Conservation (phyloP, 2,329 filamentous ascomycete genomes). For the Bipolaris oryzae region DNA sequence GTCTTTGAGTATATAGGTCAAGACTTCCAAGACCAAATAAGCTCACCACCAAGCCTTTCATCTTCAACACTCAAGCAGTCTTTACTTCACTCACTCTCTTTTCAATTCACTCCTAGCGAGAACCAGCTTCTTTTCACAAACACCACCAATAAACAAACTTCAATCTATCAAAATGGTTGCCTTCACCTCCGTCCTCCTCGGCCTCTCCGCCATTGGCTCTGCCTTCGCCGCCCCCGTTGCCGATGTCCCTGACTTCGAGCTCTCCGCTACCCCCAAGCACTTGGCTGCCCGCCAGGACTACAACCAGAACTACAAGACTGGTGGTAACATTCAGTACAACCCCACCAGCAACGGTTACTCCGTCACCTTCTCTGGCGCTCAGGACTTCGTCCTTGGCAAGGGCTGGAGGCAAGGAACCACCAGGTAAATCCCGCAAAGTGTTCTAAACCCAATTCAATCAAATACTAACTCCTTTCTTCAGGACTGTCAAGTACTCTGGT, state of each 20-base stretch:
- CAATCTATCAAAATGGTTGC: conserved; percentile 31
- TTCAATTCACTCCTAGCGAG: neutral
- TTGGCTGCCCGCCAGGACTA: conserved; percentile 38
- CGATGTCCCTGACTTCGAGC: conserved; percentile 39
- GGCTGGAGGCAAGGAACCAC: conserved; percentile 41
- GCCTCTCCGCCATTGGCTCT: conserved; percentile 26
- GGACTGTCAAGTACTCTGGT: conserved; percentile 39
- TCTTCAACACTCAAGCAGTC: conserved; percentile 1
- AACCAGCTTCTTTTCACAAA: neutral
- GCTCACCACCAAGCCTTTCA: conserved; percentile 6
- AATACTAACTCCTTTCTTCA: conserved; percentile 2
- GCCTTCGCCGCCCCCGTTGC: conserved; percentile 32
- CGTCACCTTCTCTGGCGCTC: conserved; percentile 35
- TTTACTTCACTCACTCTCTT: neutral
- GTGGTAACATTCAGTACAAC: conserved; percentile 37
- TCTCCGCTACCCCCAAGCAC: conserved; percentile 19
- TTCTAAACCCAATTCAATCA: neutral
- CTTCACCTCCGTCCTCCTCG: conserved; percentile 30
- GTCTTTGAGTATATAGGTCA: conserved; percentile 10
- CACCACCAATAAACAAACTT: neutral
- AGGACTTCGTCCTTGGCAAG: conserved; percentile 42
- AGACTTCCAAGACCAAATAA: conserved; percentile 2
- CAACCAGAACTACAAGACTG: conserved; percentile 44
- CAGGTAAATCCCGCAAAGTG: conserved; percentile 20
- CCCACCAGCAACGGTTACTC: conserved; percentile 38